Conservation (phyloP, 805 yeast species). For the Starmerella bombicola region DNA sequence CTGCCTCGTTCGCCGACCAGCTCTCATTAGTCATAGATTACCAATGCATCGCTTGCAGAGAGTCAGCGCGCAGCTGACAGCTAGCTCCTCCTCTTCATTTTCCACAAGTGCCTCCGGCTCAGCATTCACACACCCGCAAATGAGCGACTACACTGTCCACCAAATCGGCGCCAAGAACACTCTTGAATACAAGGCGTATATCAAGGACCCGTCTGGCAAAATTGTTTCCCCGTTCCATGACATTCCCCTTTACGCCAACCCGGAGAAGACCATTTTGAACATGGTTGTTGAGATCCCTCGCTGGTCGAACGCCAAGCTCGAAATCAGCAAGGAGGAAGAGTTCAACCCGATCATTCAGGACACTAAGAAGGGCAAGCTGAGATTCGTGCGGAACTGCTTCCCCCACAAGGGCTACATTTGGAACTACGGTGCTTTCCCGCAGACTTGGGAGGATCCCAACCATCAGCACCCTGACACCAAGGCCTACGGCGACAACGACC, state of each 20-base stretch:
- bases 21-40: constrained; percentile 3
- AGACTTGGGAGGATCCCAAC: constrained; percentile 97
- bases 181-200: constrained; percentile 78
- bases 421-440: constrained; percentile 98
- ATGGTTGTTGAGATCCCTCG: constrained; percentile 96
- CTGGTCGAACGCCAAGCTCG: constrained; percentile 96
- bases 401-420: constrained; percentile 98
- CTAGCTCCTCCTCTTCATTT: constrained; percentile 5
- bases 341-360: constrained; percentile 95
- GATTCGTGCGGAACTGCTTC: constrained; percentile 95
- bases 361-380: constrained; percentile 89
- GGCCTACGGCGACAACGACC: constrained; percentile 82
- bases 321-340: constrained; percentile 69
- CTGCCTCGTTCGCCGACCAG: too few relatives aligned
- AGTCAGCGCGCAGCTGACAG: constrained; percentile 12
- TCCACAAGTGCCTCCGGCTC: not conserved
- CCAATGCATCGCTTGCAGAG: constrained; percentile 14
- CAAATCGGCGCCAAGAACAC: constrained; percentile 94
- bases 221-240: constrained; percentile 94
- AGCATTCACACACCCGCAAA: constrained; percentile 2
- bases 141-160: constrained; percentile 60
- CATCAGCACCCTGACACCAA: constrained; percentile 35
- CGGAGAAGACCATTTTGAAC: constrained; percentile 74
- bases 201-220: constrained; percentile 78
- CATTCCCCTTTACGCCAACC: constrained; percentile 84